Percentiles rank a stretch among this genome's conserved stretches.
Conservation (phyloP, 1,139 yeast species). For the Candida frijolesensis region DNA sequence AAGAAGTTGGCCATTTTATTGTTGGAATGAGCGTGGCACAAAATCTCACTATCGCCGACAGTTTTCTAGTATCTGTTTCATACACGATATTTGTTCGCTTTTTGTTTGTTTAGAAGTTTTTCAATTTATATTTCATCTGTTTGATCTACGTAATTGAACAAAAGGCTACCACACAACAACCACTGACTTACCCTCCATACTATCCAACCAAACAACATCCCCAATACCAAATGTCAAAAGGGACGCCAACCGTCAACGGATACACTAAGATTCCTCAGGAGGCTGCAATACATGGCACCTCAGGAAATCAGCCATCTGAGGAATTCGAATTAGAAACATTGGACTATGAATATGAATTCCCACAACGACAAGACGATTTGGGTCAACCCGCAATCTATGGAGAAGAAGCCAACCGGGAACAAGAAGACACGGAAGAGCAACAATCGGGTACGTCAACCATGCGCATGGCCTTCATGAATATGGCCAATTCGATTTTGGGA, state of each 20-base stretch:
- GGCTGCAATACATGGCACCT: neutral
- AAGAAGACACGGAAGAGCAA: slow-evolving; percentile 12
- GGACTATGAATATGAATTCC: slow-evolving; percentile 21
- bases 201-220: no score
- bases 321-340: slow-evolving; percentile 31
- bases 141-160: no score
- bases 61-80: no score
- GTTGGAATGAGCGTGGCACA: no score
- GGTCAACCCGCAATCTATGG: neutral
- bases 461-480: slow-evolving; percentile 93
- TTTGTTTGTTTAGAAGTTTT: no score
- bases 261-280: slow-evolving; percentile 6
- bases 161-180: no score
- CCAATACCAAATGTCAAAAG: neutral
- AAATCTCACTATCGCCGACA: no score
- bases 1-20: no score
- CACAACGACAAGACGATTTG: slow-evolving; percentile 12
- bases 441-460: slow-evolving; percentile 48
- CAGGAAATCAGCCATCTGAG: slow-evolving; percentile 11
- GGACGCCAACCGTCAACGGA: neutral
- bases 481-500: slow-evolving; percentile 92
- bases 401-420: neutral
- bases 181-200: no score
- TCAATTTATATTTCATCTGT: no score
- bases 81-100: no score